Conservation (phyloP, 1,284 basidiomycete genomes). For the Trichosporon inkin region DNA sequence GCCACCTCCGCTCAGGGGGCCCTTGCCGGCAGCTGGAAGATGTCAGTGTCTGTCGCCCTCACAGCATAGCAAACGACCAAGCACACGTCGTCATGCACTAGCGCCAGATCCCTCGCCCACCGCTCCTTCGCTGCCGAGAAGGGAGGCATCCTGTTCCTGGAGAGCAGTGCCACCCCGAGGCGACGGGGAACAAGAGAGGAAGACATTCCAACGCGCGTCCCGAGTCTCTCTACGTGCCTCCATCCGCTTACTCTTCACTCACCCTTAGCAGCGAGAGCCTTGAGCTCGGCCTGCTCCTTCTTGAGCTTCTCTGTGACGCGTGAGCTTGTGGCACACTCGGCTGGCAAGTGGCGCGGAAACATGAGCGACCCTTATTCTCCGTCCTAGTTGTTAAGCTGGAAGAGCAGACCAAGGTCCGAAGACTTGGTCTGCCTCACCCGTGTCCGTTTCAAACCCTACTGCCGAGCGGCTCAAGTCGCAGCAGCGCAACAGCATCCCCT, state of each 20-base stretch:
- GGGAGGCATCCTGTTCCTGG: background rate
- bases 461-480: too few species aligned
- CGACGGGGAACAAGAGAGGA: too few species aligned
- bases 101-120: background rate
- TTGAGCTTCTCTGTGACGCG: constrained; percentile 25
- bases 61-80: too few species aligned
- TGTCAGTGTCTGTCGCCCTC: constrained; percentile 11
- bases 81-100: too few species aligned
- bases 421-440: too few species aligned
- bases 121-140: background rate
- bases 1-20: constrained; percentile 38
- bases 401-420: too few species aligned
- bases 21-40: constrained; percentile 29
- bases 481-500: too few species aligned
- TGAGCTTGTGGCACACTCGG: background rate
- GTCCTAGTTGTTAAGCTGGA: too few species aligned
- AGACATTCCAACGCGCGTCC: background rate
- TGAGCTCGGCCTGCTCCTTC: constrained; percentile 37
- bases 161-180: background rate
- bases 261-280: constrained; percentile 35
- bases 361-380: background rate
- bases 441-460: too few species aligned
- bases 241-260: too few species aligned
- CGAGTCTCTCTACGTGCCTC: too few species aligned
- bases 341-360: too few species aligned